Percentiles rank a stretch among this genome's conserved stretches.
phyloP scores from a whole-genome alignment of 179 eudicot species.

The Dionaea muscipula region DNA sequence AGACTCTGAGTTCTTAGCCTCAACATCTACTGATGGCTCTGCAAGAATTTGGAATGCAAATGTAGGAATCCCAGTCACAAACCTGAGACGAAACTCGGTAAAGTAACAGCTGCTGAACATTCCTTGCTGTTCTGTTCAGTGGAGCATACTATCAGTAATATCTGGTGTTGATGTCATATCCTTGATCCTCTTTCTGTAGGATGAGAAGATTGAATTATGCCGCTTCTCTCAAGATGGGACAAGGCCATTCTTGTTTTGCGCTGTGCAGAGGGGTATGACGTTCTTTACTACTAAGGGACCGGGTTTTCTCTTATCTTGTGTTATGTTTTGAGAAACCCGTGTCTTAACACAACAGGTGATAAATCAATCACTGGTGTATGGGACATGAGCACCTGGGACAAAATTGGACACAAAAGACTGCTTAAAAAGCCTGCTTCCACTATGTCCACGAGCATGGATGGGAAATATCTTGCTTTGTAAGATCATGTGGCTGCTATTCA shows the following conservation, averaged over 20 bases:
- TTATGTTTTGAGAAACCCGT: background rate
- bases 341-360: slow-evolving; percentile 31
- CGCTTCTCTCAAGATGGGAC: slow-evolving; percentile 96
- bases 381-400: slow-evolving; percentile 94
- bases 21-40: slow-evolving; percentile 93
- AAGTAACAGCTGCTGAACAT: slow-evolving; percentile 1
- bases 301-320: background rate
- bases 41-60: slow-evolving; percentile 90
- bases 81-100: slow-evolving; percentile 65
- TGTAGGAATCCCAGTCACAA: slow-evolving; percentile 70
- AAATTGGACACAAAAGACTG: slow-evolving; percentile 70
- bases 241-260: slow-evolving; percentile 81
- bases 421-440: slow-evolving; percentile 68
- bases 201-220: slow-evolving; percentile 78
- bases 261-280: slow-evolving; percentile 56
- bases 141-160: slow-evolving; percentile 6
- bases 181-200: slow-evolving; percentile 29
- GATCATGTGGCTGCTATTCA: slow-evolving; percentile 12
- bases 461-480: slow-evolving; percentile 94
- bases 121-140: slow-evolving; percentile 7
- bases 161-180: slow-evolving; percentile 9
- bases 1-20: slow-evolving; percentile 91
- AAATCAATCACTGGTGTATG: slow-evolving; percentile 61
- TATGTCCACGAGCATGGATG: slow-evolving; percentile 72
- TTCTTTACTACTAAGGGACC: background rate